Evolutionary conservation across 2,329 filamentous ascomycete genomes (phyloP), one percentile per base, ranked within the genome.

Genomic region (Mariannaea sp.): DNA sequence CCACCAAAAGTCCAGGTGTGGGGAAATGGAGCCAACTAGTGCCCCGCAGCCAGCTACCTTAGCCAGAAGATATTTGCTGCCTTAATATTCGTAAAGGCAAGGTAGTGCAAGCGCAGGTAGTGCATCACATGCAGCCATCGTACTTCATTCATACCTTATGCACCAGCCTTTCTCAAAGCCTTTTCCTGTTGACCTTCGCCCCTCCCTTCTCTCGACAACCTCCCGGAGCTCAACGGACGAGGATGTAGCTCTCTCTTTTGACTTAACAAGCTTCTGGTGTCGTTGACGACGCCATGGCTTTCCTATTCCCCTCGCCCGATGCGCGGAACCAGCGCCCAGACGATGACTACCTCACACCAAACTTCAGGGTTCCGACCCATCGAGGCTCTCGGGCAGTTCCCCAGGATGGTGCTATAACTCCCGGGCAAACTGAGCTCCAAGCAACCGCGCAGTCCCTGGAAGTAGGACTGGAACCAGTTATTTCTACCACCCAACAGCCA

Each of bases 261-360:
- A 54, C 29, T 55, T 54, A 42, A 53, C 32, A 53, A 57, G 49
- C 56, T 64, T 49, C 43, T 60, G 55, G 64, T 63, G 62, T 61
- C 59, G 55, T 61, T 59, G 57, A 63, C 60, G 61, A 66, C 61
- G 67, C 53, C 64, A 78, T 78, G 74, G 71, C 74, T 41, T 72
- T 74, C 55, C 67, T 72, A 55, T 68, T 74, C 50, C 58, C 71
- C 49, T 67, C 70, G 27, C 64, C 62, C 26, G 70, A 70, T 53
- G 59, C 56, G 38, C 60, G 64, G 55, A 56, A 59, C 26, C 52
- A 56, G 41, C 65, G 65, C 45, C 64, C 60, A 50, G 64, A 68
- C 49, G 68, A 70, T 17, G 64, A 69, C 29, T 53, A 53, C 27
- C 49, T 60, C 17, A 30, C 57, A 20, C 46, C 52, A 39, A 53